Evolutionary conservation across 1,139 yeast genomes (phyloP).

Genomic region (Zhuliangozyma parablackwelliae): DNA sequence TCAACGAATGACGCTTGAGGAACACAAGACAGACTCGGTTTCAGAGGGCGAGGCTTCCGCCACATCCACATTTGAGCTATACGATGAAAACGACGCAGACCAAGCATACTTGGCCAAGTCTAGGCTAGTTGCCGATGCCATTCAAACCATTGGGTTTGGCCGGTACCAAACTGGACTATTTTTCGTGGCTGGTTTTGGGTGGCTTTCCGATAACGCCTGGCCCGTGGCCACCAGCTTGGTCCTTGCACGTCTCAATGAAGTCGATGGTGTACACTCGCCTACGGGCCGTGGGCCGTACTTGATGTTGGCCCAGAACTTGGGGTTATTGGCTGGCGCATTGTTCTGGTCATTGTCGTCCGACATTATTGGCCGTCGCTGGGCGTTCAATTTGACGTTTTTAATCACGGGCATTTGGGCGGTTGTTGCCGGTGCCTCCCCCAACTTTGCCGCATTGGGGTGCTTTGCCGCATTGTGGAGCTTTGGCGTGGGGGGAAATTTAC

Average conservation of each 20-base stretch:
- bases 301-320: constrained; percentile 40
- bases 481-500: constrained; percentile 45
- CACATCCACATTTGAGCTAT: constrained; percentile 10
- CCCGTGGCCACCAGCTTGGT: constrained; percentile 38
- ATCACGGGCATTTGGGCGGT: constrained; percentile 37
- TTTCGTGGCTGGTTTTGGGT: constrained; percentile 42
- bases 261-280: constrained; percentile 38
- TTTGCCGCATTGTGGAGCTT: constrained; percentile 40
- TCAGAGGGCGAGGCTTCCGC: not conserved
- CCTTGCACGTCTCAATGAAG: constrained; percentile 29
- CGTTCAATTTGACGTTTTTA: constrained; percentile 38
- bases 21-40: no score
- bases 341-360: constrained; percentile 42
- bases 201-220: constrained; percentile 44
- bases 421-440: constrained; percentile 37
- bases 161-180: constrained; percentile 38
- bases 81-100: constrained; percentile 19
- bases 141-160: constrained; percentile 42
- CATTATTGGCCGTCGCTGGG: constrained; percentile 41
- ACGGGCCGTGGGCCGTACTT: constrained; percentile 31
- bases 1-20: no score
- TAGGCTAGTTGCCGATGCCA: constrained; percentile 27
- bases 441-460: constrained; percentile 36
- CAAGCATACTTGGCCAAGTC: constrained; percentile 31
- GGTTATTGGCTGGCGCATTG: constrained; percentile 38